phyloP scores from a whole-genome alignment of 2,329 filamentous ascomycete genomes.

The Colletotrichum falcatum region DNA sequence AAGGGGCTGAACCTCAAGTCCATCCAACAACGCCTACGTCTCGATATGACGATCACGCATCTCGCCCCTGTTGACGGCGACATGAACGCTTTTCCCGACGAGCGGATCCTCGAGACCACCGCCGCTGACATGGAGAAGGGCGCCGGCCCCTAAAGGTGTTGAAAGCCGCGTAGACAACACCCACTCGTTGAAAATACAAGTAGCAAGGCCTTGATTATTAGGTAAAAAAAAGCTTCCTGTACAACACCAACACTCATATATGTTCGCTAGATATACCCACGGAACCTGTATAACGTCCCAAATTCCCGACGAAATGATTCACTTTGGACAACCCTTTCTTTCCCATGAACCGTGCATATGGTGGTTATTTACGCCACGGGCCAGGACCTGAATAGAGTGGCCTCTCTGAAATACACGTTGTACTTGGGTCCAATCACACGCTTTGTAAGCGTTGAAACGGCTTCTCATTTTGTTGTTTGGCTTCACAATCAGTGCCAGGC shows the following conservation, averaged over 20 bases:
- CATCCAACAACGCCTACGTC: neutral
- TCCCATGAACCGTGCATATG: neutral
- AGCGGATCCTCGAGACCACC: neutral
- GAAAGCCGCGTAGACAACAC: neutral
- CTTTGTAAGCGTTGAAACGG: neutral
- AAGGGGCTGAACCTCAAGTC: neutral
- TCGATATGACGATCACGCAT: slow-evolving; percentile 6
- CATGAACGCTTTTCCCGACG: neutral
- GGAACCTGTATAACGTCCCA: neutral
- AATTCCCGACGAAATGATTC: neutral
- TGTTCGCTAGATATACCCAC: neutral
- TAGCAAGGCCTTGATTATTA: neutral
- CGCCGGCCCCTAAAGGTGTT: neutral
- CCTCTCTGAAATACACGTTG: neutral
- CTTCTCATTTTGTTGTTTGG: neutral
- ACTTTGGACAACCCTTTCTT: too few relatives aligned
- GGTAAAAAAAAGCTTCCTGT: slow-evolving; percentile 1
- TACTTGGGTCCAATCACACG: neutral
- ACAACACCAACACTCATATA: neutral
- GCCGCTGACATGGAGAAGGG: neutral
- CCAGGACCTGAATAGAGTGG: neutral
- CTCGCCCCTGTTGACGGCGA: neutral
- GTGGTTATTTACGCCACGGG: neutral
- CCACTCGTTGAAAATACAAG: neutral
- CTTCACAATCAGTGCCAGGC: neutral